Evolutionary conservation across 805 yeast species (phyloP), one percentile per base, ranked within the genome.

Genomic region (Candida anglica): DNA sequence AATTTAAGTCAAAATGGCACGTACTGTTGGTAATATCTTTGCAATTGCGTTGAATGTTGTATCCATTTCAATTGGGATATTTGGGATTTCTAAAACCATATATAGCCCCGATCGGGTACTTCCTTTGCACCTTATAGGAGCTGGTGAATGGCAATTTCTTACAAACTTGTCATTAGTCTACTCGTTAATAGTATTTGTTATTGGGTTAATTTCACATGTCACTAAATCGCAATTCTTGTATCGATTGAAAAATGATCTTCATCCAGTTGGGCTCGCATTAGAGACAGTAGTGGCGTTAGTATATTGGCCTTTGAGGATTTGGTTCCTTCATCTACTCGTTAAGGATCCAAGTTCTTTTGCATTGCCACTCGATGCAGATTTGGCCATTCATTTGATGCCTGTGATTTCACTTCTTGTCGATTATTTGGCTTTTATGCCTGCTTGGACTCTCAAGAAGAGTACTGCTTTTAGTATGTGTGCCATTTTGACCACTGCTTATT

Each of bases 141-240:
- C 79, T 1, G 91, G 91, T 2, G 83, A 75, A 37, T 71, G 70
- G 58, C 91, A 84, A 49, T 84, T 84, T 50, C 62, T 83, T 32
- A 84, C 93, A 3, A 82, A 81, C 49, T 47, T 81, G n/a, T 72
- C 82, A 6, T 64, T 81, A 20, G 47, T 58, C 2, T 48, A 71
- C 13, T 70, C 84, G 2, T 43, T 76, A 7, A 37, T 69, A 28
- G 68, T 71, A 39, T 68, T 64, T 37, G 28, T 47, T 11, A 27
- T 69, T 23, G 73, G 73, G 15, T 43, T 65, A 17, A 13, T 56
- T 8, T 60, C 70, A 28, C 74, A 66, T 44, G 23, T 53, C 26
- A 36, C 51, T 23, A 36, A 43, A 19, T 52, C 55, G 6, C 32
- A 39, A 7, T 5, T 20, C 13, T 38, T 66, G 18, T 66, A 55